Evolutionary conservation across 768 basidiomycete genomes (phyloP).

Genomic region (Termitomyces sp.): DNA sequence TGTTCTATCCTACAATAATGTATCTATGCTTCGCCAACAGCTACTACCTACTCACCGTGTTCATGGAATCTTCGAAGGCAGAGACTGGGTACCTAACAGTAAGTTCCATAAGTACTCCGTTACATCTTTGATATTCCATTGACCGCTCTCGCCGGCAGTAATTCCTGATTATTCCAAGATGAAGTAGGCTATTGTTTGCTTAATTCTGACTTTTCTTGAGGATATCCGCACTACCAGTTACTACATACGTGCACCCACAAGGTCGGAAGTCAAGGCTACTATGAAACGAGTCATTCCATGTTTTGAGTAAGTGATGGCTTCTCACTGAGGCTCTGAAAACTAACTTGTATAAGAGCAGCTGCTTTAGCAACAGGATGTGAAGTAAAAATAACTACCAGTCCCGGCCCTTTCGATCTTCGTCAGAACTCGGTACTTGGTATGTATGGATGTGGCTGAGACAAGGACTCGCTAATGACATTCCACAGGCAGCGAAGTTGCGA

Average conservation of each 20-base stretch:
- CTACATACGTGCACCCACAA: conserved; percentile 66
- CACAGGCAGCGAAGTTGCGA: conserved; percentile 61
- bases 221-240: conserved; percentile 33
- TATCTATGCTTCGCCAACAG: conserved; percentile 78
- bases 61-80: conserved; percentile 73
- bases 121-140: background rate
- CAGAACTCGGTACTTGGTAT: conserved; percentile 38
- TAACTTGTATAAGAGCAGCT: conserved; percentile 14
- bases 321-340: background rate
- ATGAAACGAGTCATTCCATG: conserved; percentile 61
- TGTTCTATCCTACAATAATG: conserved; percentile 73
- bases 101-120: conserved; percentile 14
- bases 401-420: conserved; percentile 16
- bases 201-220: background rate
- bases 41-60: conserved; percentile 70
- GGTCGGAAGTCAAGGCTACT: conserved; percentile 51
- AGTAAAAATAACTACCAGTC: conserved; percentile 10
- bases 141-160: conserved; percentile 34
- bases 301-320: conserved; percentile 20
- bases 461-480: background rate
- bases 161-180: conserved; percentile 80
- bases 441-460: background rate
- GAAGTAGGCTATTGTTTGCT: conserved; percentile 32
- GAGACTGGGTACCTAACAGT: conserved; percentile 74
- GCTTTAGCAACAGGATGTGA: conserved; percentile 17